phyloP scores from a whole-genome alignment of 202 grass and related monocot species.

The Saccharum hybrid region DNA sequence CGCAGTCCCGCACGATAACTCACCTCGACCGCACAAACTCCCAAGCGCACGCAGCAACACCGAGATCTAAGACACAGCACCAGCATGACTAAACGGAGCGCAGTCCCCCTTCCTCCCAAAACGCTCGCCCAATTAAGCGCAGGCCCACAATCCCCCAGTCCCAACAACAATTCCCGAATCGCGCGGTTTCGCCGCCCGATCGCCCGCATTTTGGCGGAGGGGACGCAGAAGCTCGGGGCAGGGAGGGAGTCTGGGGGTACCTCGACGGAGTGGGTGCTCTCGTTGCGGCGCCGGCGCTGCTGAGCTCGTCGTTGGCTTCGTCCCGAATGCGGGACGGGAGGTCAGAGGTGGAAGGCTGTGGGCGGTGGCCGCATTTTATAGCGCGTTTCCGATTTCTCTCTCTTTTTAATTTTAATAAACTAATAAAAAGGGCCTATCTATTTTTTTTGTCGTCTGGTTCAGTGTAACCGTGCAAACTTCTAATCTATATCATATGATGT shows the following conservation, averaged over 20 bases:
- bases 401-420: too few relatives aligned
- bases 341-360: neutral
- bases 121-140: too few relatives aligned
- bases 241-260: neutral
- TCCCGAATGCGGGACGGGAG: neutral
- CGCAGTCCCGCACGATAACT: neutral
- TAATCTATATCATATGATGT: too few relatives aligned
- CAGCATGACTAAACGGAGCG: too few relatives aligned
- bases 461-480: too few relatives aligned
- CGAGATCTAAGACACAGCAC: too few relatives aligned
- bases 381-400: neutral
- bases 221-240: neutral
- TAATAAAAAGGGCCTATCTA: too few relatives aligned
- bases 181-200: conserved; percentile 6
- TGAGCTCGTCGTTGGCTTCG: conserved; percentile 40
- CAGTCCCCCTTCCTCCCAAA: too few relatives aligned
- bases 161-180: neutral
- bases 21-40: neutral
- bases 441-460: too few relatives aligned
- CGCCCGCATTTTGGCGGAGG: conserved; percentile 20
- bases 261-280: neutral
- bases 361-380: conserved; percentile 41
- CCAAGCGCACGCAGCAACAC: neutral
- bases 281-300: conserved; percentile 15
- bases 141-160: too few relatives aligned